Conservation (phyloP, 306 rosid species). For the Abrus pulchellus region DNA sequence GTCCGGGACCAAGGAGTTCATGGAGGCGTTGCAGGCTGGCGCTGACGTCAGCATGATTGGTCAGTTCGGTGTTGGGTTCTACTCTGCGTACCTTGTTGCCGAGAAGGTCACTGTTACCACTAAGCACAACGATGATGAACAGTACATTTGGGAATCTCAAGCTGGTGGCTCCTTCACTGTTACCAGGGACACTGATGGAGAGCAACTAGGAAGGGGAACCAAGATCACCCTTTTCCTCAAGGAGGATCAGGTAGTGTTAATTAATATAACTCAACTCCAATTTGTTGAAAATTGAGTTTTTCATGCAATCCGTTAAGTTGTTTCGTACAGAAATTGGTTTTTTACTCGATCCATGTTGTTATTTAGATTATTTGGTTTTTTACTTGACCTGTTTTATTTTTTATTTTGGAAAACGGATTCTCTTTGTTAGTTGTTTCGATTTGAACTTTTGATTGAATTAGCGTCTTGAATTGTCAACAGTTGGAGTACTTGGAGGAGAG, state of each 20-base stretch:
- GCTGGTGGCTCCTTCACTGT: slow-evolving; percentile 83
- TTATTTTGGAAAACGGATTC: background rate
- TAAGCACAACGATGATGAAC: slow-evolving; percentile 79
- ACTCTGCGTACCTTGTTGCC: slow-evolving; percentile 72
- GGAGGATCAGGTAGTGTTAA: slow-evolving; percentile 71
- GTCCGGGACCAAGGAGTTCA: slow-evolving; percentile 79
- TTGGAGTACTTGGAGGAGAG: slow-evolving; percentile 78
- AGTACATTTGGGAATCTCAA: slow-evolving; percentile 76
- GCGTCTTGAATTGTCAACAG: slow-evolving; percentile 37
- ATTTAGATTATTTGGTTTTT: too few relatives aligned
- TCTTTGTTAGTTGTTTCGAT: background rate
- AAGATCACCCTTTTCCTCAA: slow-evolving; percentile 79
- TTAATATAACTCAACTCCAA: too few relatives aligned
- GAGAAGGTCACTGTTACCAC: slow-evolving; percentile 74
- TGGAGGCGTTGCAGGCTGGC: slow-evolving; percentile 83
- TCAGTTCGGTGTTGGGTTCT: slow-evolving; percentile 80
- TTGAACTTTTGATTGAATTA: background rate
- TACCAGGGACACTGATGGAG: slow-evolving; percentile 68
- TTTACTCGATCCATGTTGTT: background rate
- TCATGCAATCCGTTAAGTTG: background rate
- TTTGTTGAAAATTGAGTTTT: background rate
- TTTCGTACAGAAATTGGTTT: too few relatives aligned
- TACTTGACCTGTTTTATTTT: too few relatives aligned
- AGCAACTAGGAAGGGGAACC: slow-evolving; percentile 80
- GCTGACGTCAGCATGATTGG: slow-evolving; percentile 87